A percentile compares a stretch with the other conserved stretches of the same genome.
Evolutionary conservation across 2,329 filamentous ascomycete genomes (phyloP).

Genomic region (Diaporthe humulicola): DNA sequence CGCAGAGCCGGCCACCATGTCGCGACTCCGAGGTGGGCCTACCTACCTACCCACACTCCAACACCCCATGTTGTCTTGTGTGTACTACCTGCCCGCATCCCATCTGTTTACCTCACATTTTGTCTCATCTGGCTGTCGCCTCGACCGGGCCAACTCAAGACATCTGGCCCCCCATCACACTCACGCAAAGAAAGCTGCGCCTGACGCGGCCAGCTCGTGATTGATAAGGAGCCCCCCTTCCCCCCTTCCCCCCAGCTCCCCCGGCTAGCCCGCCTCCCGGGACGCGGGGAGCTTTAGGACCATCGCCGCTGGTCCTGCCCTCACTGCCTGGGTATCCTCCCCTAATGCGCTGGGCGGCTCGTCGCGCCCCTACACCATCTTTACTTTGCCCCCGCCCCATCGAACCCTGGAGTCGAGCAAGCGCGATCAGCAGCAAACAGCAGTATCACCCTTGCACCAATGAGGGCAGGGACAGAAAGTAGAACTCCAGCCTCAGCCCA

Average conservation of each 20-base stretch:
- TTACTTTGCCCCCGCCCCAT: not conserved
- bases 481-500: not conserved
- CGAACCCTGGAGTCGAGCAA: conserved; percentile 1
- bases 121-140: conserved; percentile 2
- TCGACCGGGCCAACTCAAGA: conserved; percentile 7
- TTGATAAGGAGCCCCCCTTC: not conserved
- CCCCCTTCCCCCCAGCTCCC: not conserved
- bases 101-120: not conserved
- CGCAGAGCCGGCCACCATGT: conserved; percentile 21
- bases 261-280: conserved; percentile 15
- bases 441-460: not conserved
- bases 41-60: not conserved
- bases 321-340: not conserved
- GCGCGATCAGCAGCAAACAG: not conserved
- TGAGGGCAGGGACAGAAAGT: not conserved
- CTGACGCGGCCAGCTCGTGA: conserved; percentile 32
- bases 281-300: conserved; percentile 6
- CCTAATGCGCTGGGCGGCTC: conserved; percentile 9
- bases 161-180: conserved; percentile 1
- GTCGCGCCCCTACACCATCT: conserved; percentile 21
- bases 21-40: not conserved
- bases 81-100: not conserved
- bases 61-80: not conserved
- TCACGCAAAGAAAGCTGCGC: not conserved
- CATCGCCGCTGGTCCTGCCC: not conserved